Conservation (phyloP, 352 stramenopile species). For the Aphanomyces astaci region DNA sequence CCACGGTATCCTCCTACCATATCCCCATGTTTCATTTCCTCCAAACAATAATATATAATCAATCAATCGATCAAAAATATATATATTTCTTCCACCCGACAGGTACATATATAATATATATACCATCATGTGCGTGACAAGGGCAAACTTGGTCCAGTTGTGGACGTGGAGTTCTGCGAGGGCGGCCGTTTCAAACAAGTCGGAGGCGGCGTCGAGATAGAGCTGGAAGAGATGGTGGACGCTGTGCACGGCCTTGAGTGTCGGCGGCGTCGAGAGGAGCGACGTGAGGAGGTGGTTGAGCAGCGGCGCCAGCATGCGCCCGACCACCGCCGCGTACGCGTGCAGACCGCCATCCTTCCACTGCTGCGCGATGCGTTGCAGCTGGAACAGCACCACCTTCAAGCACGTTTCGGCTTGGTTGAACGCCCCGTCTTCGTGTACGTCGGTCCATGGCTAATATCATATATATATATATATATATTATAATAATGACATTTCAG, state of each 20-base stretch:
- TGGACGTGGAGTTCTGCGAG: constrained; percentile 49
- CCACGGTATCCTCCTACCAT: not conserved
- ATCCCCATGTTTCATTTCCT: not conserved
- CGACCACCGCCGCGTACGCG: constrained; percentile 52
- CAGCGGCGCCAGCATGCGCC: constrained; percentile 47
- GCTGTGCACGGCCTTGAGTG: constrained; percentile 13
- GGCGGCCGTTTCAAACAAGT: constrained; percentile 35
- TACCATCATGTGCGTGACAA: constrained; percentile 17
- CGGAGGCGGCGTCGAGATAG: not conserved
- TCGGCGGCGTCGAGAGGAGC: constrained; percentile 26
- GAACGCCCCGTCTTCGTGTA: constrained; percentile 35
- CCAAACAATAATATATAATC: no score
- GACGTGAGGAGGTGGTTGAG: constrained; percentile 39
- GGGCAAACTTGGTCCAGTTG: constrained; percentile 16
- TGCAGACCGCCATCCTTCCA: constrained; percentile 58
- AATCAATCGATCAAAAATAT: no score
- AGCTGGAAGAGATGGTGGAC: constrained; percentile 16
- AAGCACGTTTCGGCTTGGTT: constrained; percentile 46
- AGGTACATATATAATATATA: no score
- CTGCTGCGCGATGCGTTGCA: constrained; percentile 45
- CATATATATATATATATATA: no score
- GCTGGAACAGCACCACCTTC: constrained; percentile 52
- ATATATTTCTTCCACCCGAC: no score
- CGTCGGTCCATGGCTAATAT: constrained; percentile 34
- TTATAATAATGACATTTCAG: no score